Base-by-base conservation (phyloP, 2,329 filamentous ascomycete species). In the Neodidymelliopsis sp. region DNA sequence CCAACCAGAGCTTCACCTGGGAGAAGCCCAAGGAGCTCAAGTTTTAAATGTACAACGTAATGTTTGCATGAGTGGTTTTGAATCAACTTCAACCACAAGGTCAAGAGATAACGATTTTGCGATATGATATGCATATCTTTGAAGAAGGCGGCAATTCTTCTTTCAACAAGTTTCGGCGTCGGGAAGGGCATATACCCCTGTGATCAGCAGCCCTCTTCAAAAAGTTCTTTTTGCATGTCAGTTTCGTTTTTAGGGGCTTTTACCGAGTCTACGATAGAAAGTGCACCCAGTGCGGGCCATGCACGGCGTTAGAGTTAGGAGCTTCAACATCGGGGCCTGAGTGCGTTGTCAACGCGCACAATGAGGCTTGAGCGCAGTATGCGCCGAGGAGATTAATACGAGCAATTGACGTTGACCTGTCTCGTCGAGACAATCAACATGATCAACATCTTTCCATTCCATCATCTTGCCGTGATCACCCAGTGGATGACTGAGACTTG, bases 1-100 rank as follows among this genome's bases (percentile, higher is more conserved):
- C 91, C 79, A 94, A 97, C 89, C 94, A 96, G 85, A 82, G 77
- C 77, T 99, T 99, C 85, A 86, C 82, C 79, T 99, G 94, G 94
- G 94, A 99, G 87, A 85, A 97, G 86, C 93, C 94, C 73, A 97
- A 96, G 90, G 70, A 82, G 65, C 90, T 99, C 73, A 92, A 89
- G 80, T 88, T 90, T 79, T 97, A 96, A 85, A 49, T 67, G 54
- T 62, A 65, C 47, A 56, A 62, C 50, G 56, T 55, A 49, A 52
- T 63, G 47, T 61, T 42, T 59, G 55, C 62, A 70, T 68, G 62
- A 59, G 56, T 66, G 69, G 65, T 65, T 42, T 61, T 68, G 70
- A 72, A 72, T 73, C 70, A 73, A 73, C 70, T 72, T 72, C 70
- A 67, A 62, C 61, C 63, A 60, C 55, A 62, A 52, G 55, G 56